Evolutionary conservation across 2,329 filamentous ascomycete genomes (phyloP).

Genomic region (Penicillium janthinellum): DNA sequence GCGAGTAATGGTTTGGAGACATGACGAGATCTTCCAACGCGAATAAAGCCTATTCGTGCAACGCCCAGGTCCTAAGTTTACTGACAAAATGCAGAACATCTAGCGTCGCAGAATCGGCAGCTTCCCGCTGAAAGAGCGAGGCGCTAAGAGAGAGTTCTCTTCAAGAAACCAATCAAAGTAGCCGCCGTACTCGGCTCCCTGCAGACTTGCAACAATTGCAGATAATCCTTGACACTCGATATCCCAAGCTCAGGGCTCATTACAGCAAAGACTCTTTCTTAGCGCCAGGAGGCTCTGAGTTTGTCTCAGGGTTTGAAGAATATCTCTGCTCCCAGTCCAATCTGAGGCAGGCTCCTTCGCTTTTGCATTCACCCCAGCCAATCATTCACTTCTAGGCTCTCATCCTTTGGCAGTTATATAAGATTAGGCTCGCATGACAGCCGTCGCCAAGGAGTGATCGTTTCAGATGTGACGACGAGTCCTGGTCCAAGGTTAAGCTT

Average conservation of each 20-base stretch:
- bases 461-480: conserved; percentile 15
- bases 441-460: conserved; percentile 12
- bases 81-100: neutral
- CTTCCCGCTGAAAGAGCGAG: conserved; percentile 6
- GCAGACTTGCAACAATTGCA: conserved; percentile 18
- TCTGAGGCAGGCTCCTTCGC: conserved; percentile 11
- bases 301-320: conserved; percentile 18
- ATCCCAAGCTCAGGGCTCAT: neutral
- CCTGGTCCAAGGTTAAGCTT: neutral
- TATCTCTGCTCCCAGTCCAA: conserved; percentile 11
- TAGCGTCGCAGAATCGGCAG: neutral
- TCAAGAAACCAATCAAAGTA: conserved; percentile 16
- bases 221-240: neutral
- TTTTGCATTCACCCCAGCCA: conserved; percentile 17
- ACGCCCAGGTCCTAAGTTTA: neutral
- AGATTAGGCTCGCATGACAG: conserved; percentile 4
- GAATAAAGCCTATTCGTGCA: neutral
- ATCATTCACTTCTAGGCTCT: conserved; percentile 12
- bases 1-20: no score
- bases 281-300: conserved; percentile 24
- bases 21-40: no score
- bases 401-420: conserved; percentile 6
- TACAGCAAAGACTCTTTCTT: conserved; percentile 5
- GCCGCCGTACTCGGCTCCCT: conserved; percentile 3
- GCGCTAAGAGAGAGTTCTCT: conserved; percentile 15